Evolutionary conservation across 2,329 filamentous ascomycete genomes (phyloP), one percentile per base, ranked within the genome.

Genomic region (Aspergillus quadrilineatus): DNA sequence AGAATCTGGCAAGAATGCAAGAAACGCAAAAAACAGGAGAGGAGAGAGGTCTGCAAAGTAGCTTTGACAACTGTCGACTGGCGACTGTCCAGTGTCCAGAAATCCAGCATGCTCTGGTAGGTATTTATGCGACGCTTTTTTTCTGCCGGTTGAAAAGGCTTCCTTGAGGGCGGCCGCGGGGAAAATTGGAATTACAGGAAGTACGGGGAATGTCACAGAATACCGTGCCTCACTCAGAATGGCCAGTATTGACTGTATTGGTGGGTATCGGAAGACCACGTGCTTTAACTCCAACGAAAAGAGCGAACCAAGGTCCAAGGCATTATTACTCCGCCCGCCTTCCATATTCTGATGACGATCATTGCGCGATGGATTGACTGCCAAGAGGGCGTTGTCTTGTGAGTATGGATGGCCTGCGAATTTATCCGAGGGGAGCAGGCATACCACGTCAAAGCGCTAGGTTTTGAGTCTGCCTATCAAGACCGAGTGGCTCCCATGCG

Each of bases 91-190:
- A 17, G n/a, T 48, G 49, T 56, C 44, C 49, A 37, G 12, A 28
- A 28, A 41, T 42, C 28, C 54, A 29, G 32, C 15, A n/a, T 29
- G 37, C 22, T 53, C 26, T 52, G 10, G 34, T 57, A 44, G 10
- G 34, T 57, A 44, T 58, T 53, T 60, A 39, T 56, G 36, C 14
- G 55, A 46, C 10, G 47, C 50, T 58, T 61, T 60, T 22, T 65
- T 67, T 65, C 65, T 66, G 65, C 65, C 65, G 63, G 64, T 55
- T 60, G 59, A 63, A 66, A 63, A 59, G 42, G 17, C 32, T 36
- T 45, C 22, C 26, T 32, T 41, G 48, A 51, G 56, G 58, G 57
- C 57, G 57, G 57, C 50, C 62, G 54, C 56, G 53, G 49, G 49
- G 58, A 41, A 50, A 17, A 22, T 22, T 43, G 39, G 41, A 30